These are phyloP conservation scores for Ophiorrhiza pumila DNA, from an alignment of 257 asterid species.

Conservation along the genomic window DNA sequence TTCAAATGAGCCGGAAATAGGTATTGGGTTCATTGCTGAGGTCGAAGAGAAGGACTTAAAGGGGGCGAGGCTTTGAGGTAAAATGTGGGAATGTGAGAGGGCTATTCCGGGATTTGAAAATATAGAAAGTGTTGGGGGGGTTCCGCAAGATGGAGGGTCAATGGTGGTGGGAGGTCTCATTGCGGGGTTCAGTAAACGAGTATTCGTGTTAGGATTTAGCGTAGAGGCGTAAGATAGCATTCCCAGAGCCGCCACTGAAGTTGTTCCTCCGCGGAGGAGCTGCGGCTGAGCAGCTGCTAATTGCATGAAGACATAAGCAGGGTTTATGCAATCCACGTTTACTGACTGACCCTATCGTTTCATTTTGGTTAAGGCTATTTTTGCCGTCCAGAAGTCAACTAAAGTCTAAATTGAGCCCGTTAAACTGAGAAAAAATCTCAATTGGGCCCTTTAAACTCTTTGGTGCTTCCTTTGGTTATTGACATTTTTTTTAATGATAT, in stretches of 20 bases:
- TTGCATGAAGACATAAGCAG: slow-evolving; percentile 18
- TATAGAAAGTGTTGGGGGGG: slow-evolving; percentile 17
- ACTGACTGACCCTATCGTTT: neutral
- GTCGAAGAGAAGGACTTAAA: slow-evolving; percentile 35
- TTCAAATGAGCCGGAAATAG: slow-evolving; percentile 5
- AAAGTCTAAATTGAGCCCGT: too few species aligned
- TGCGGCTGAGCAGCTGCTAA: slow-evolving; percentile 13
- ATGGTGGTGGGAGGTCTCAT: neutral
- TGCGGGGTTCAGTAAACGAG: neutral
- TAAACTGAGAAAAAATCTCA: too few species aligned
- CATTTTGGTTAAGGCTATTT: too few species aligned
- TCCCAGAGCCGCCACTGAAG: slow-evolving; percentile 8
- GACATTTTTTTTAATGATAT: too few species aligned
- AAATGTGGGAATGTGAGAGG: slow-evolving; percentile 20
- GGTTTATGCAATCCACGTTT: neutral
- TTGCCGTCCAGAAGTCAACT: too few species aligned
- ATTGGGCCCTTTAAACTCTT: too few species aligned
- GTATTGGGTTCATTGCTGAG: slow-evolving; percentile 15
- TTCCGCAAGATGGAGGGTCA: neutral
- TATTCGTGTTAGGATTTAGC: neutral
- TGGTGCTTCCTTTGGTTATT: too few species aligned
- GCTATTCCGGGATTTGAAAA: slow-evolving; percentile 36
- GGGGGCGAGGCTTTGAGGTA: slow-evolving; percentile 20
- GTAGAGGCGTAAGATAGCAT: slow-evolving; percentile 15
- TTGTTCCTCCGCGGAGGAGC: neutral